Conservation (phyloP, 2,329 filamentous ascomycete species). For the Colletotrichum sp. region DNA sequence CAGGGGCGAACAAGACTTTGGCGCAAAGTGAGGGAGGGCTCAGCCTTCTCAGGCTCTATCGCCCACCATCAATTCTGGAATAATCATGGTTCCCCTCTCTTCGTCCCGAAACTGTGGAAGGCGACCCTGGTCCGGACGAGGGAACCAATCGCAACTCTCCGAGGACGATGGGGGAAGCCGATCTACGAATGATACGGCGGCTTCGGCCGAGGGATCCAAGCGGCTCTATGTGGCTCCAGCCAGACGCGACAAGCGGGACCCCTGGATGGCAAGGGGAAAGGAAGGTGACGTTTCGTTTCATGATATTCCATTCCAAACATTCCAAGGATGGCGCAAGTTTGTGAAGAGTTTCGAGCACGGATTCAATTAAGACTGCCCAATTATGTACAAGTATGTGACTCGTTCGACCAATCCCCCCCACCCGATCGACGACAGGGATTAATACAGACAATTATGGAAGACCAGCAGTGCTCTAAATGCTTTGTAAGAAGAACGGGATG, state of each 20-base stretch:
- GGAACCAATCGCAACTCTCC: slow-evolving; percentile 10
- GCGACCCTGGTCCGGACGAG: slow-evolving; percentile 4
- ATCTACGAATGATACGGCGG: background rate
- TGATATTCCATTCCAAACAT: background rate
- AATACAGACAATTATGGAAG: background rate
- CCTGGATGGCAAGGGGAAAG: background rate
- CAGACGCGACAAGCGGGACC: background rate
- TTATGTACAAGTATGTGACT: background rate
- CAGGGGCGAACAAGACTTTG: background rate
- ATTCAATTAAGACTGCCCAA: background rate
- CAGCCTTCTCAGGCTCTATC: background rate
- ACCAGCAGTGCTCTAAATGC: background rate
- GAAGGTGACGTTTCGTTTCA: slow-evolving; percentile 13
- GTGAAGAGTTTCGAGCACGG: background rate
- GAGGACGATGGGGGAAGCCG: background rate
- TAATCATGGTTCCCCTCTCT: slow-evolving; percentile 1
- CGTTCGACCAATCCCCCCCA: background rate
- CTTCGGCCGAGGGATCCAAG: slow-evolving; percentile 9
- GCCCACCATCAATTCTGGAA: background rate
- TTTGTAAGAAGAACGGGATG: background rate
- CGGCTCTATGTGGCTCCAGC: background rate
- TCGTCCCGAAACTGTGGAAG: background rate
- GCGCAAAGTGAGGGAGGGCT: background rate
- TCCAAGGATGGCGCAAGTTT: background rate
- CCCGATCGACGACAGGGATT: background rate